These are phyloP conservation scores for Chalciporus sp. DNA, from an alignment of 1,284 basidiomycete genomes.

Conservation along the genomic window DNA sequence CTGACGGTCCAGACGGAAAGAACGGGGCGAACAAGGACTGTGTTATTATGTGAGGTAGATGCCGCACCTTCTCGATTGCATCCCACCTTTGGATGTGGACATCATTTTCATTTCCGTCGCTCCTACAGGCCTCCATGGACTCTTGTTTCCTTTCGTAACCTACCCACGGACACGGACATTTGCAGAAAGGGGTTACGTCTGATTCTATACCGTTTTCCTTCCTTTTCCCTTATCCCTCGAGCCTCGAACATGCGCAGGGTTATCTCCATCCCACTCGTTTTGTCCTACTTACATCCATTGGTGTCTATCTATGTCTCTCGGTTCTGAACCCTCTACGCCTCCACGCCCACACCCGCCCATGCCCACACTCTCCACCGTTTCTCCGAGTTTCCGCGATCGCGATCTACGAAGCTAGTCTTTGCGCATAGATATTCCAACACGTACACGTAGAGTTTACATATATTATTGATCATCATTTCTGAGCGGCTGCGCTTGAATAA, in stretches of 20 bases:
- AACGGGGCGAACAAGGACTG: conserved; percentile 72
- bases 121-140: conserved; percentile 1
- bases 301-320: background rate
- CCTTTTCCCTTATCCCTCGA: conserved; percentile 4
- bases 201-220: conserved; percentile 7
- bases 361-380: conserved; percentile 2
- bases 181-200: conserved; percentile 6
- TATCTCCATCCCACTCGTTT: conserved; percentile 3
- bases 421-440: conserved; percentile 26
- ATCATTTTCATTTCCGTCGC: conserved; percentile 15
- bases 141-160: conserved; percentile 7
- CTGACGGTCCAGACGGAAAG: conserved; percentile 40
- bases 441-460: conserved; percentile 20
- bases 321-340: background rate
- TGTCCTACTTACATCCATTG: conserved; percentile 9
- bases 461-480: conserved; percentile 2
- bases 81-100: conserved; percentile 5
- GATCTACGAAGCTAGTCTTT: conserved; percentile 15
- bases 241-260: conserved; percentile 2
- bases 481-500: background rate
- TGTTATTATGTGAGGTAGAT: conserved; percentile 70
- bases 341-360: no score
- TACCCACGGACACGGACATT: conserved; percentile 21
- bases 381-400: conserved; percentile 9
- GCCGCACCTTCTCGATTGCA: background rate